Evolutionary conservation across 352 stramenopile species (phyloP).

Genomic region (Globisporangium parvum): DNA sequence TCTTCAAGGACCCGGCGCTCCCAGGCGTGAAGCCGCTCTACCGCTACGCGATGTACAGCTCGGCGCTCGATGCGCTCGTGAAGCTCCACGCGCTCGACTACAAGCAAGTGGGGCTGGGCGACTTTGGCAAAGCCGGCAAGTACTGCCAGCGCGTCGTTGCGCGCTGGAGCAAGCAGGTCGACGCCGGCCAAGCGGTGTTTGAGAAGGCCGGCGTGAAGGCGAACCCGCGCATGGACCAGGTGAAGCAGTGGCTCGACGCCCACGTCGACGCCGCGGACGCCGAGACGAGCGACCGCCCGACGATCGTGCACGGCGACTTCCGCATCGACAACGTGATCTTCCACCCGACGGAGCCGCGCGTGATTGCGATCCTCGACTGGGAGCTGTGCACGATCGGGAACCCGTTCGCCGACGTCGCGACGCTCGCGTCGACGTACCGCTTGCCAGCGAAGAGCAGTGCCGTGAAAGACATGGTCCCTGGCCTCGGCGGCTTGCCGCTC

Average conservation of each 20-base stretch:
- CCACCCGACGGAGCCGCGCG: conserved; percentile 74
- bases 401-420: conserved; percentile 75
- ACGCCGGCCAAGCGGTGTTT: conserved; percentile 41
- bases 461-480: conserved; percentile 49
- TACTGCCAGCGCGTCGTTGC: conserved; percentile 72
- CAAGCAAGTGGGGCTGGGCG: conserved; percentile 36
- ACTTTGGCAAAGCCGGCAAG: conserved; percentile 58
- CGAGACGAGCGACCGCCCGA: conserved; percentile 27
- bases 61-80: conserved; percentile 53
- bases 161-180: conserved; percentile 69
- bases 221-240: conserved; percentile 40
- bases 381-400: conserved; percentile 86
- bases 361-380: conserved; percentile 85
- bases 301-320: conserved; percentile 86
- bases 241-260: conserved; percentile 57
- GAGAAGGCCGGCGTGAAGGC: conserved; percentile 41
- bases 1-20: conserved; percentile 70
- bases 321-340: conserved; percentile 86
- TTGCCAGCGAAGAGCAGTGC: conserved; percentile 27
- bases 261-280: conserved; percentile 43
- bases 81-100: conserved; percentile 67
- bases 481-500: conserved; percentile 33
- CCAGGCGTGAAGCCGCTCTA: conserved; percentile 58
- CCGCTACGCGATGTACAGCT: conserved; percentile 79
- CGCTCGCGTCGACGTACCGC: conserved; percentile 50